Conservation (phyloP, 1,284 basidiomycete genomes). For the Xerocomus minutiporus region DNA sequence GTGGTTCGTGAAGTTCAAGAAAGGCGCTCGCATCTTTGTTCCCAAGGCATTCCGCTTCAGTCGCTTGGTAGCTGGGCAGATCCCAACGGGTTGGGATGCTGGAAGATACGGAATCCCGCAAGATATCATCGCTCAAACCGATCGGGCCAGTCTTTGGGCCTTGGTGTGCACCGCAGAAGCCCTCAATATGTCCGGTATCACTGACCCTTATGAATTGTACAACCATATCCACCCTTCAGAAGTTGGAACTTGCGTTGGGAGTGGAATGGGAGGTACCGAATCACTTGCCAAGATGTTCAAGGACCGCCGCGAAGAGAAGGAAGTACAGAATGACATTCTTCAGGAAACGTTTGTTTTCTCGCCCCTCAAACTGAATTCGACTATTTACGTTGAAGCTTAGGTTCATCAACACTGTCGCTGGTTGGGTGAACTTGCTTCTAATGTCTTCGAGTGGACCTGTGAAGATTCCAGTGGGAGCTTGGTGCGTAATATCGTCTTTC, state of each 20-base stretch:
- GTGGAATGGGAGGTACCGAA: conserved; percentile 95
- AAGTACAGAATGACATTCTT: conserved; percentile 96
- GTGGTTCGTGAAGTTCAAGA: conserved; percentile 98
- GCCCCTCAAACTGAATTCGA: conserved; percentile 7
- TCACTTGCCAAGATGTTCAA: conserved; percentile 96
- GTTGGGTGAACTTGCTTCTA: conserved; percentile 94
- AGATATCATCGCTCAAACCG: conserved; percentile 92
- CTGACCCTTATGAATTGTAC: conserved; percentile 96
- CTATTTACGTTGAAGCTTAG: conserved; percentile 37
- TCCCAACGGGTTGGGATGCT: conserved; percentile 96
- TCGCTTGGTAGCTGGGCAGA: conserved; percentile 91
- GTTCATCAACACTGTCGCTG: conserved; percentile 97
- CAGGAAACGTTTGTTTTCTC: conserved; percentile 80
- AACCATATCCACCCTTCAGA: conserved; percentile 96
- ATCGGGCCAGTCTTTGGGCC: conserved; percentile 96
- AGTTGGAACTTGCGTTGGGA: conserved; percentile 87
- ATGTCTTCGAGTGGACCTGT: conserved; percentile 94
- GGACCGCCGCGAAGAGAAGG: conserved; percentile 94
- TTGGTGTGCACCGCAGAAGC: conserved; percentile 93
- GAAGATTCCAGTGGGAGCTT: conserved; percentile 98
- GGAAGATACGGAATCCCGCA: conserved; percentile 97
- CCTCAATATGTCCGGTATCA: conserved; percentile 94
- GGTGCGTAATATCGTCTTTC: conserved; percentile 46
- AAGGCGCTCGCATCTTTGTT: conserved; percentile 89
- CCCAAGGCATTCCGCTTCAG: conserved; percentile 96